These are phyloP conservation scores for Penicillium sp. DNA, from an alignment of 2,329 filamentous ascomycete species.

Conservation along the genomic window DNA sequence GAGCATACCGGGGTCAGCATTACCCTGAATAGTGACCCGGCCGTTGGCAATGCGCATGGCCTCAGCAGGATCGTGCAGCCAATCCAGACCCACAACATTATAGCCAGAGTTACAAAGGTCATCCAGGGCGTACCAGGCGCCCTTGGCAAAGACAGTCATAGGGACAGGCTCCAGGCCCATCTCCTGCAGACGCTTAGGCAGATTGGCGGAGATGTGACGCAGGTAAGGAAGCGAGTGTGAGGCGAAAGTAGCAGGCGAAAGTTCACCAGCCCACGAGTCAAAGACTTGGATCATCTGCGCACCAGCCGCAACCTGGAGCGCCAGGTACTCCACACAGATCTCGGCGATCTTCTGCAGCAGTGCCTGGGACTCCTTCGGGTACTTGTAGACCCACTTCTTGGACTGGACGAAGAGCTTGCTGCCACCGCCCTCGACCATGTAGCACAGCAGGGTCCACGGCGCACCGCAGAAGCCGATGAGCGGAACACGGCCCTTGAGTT, in stretches of 20 bases:
- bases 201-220: slow-evolving; percentile 74
- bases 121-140: slow-evolving; percentile 92
- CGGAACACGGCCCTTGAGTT: slow-evolving; percentile 83
- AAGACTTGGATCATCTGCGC: slow-evolving; percentile 97
- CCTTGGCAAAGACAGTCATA: slow-evolving; percentile 98
- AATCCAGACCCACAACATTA: slow-evolving; percentile 91
- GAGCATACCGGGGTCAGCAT: slow-evolving; percentile 89
- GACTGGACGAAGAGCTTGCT: slow-evolving; percentile 91
- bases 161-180: slow-evolving; percentile 78
- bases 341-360: slow-evolving; percentile 89
- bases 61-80: slow-evolving; percentile 85
- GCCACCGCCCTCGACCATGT: slow-evolving; percentile 98
- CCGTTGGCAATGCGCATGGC: slow-evolving; percentile 77
- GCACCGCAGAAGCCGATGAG: slow-evolving; percentile 96
- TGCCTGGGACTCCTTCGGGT: slow-evolving; percentile 75
- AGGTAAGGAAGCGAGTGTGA: slow-evolving; percentile 86
- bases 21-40: slow-evolving; percentile 84
- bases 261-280: slow-evolving; percentile 95
- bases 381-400: slow-evolving; percentile 96
- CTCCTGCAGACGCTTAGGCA: slow-evolving; percentile 72
- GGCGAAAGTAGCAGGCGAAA: slow-evolving; percentile 80
- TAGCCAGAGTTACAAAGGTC: slow-evolving; percentile 85
- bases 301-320: slow-evolving; percentile 86
- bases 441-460: slow-evolving; percentile 95
- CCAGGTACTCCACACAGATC: slow-evolving; percentile 91